Percentiles rank a stretch among this genome's conserved stretches.
phyloP scores from a whole-genome alignment of 2,329 filamentous ascomycete species.

The Podosphaera fusca region DNA sequence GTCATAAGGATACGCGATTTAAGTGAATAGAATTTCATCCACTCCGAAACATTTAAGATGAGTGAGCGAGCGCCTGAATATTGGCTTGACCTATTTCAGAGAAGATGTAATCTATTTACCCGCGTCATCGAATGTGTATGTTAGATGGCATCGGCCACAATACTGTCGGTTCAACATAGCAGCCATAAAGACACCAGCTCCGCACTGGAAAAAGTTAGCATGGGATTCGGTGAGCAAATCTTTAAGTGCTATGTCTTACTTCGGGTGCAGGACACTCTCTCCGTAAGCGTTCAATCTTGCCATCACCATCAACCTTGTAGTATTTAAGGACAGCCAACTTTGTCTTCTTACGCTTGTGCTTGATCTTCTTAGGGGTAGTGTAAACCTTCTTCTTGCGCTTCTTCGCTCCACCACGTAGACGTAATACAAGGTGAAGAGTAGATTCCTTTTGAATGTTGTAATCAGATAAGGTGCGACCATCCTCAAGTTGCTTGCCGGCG shows the following conservation, averaged over 20 bases:
- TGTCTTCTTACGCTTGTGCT: slow-evolving; percentile 99
- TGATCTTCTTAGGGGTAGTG: slow-evolving; percentile 99
- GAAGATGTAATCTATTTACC: slow-evolving; percentile 10
- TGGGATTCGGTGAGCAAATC: background rate
- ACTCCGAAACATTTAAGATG: too few species aligned
- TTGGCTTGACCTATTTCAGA: background rate
- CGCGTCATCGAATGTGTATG: slow-evolving; percentile 46
- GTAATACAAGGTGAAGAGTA: slow-evolving; percentile 92
- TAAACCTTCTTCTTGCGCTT: slow-evolving; percentile 99
- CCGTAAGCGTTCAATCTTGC: slow-evolving; percentile 98
- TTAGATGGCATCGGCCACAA: slow-evolving; percentile 43
- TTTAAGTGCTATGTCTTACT: slow-evolving; percentile 28
- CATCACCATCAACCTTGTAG: slow-evolving; percentile 99
- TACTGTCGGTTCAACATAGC: slow-evolving; percentile 95
- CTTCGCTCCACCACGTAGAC: slow-evolving; percentile 96
- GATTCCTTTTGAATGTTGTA: slow-evolving; percentile 99
- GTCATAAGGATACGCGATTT: too few species aligned
- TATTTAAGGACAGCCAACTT: slow-evolving; percentile 99
- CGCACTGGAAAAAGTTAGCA: slow-evolving; percentile 42
- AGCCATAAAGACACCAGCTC: slow-evolving; percentile 99
- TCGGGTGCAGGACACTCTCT: slow-evolving; percentile 88
- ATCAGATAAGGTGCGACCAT: slow-evolving; percentile 94
- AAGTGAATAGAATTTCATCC: too few species aligned
- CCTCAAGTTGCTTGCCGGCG: slow-evolving; percentile 99
- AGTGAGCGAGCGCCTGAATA: too few species aligned